Evolutionary conservation across 139 green algal species (phyloP).

Genomic region (Chlorella sp.): DNA sequence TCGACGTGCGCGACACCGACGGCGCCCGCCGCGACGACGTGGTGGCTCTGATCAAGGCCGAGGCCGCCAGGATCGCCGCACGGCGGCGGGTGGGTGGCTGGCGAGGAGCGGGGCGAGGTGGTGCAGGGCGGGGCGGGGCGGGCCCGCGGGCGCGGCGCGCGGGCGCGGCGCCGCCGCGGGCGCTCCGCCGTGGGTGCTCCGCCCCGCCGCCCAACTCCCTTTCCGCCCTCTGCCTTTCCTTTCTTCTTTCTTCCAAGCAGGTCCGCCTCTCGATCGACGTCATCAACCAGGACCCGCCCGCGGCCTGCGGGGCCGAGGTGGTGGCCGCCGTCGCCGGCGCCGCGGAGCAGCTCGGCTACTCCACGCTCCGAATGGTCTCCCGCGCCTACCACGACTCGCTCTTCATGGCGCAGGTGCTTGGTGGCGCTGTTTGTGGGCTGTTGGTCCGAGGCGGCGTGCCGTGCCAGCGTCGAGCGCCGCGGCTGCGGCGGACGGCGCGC

Average conservation of each 20-base stretch:
- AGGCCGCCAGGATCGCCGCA: slow-evolving; percentile 65
- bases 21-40: slow-evolving; percentile 67
- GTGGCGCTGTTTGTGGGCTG: background rate
- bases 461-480: too few relatives aligned
- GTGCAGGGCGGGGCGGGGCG: too few relatives aligned
- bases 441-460: background rate
- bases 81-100: slow-evolving; percentile 44
- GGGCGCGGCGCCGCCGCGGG: too few relatives aligned
- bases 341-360: slow-evolving; percentile 58
- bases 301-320: slow-evolving; percentile 66
- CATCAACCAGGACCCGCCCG: slow-evolving; percentile 90
- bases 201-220: too few relatives aligned
- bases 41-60: slow-evolving; percentile 52
- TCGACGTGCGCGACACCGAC: slow-evolving; percentile 84
- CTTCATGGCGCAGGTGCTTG: slow-evolving; percentile 91
- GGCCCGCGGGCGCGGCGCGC: too few relatives aligned
- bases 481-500: too few relatives aligned
- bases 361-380: slow-evolving; percentile 80
- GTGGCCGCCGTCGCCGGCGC: slow-evolving; percentile 57
- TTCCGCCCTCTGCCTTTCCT: background rate
- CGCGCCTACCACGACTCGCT: slow-evolving; percentile 96
- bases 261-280: slow-evolving; percentile 37
- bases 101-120: too few relatives aligned
- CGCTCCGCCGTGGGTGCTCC: too few relatives aligned
- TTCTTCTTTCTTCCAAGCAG: slow-evolving; percentile 3